Percentiles rank a stretch among this genome's conserved stretches.
These are phyloP conservation scores for Cadophora malorum DNA, from an alignment of 2,329 filamentous ascomycete genomes.

Conservation along the genomic window DNA sequence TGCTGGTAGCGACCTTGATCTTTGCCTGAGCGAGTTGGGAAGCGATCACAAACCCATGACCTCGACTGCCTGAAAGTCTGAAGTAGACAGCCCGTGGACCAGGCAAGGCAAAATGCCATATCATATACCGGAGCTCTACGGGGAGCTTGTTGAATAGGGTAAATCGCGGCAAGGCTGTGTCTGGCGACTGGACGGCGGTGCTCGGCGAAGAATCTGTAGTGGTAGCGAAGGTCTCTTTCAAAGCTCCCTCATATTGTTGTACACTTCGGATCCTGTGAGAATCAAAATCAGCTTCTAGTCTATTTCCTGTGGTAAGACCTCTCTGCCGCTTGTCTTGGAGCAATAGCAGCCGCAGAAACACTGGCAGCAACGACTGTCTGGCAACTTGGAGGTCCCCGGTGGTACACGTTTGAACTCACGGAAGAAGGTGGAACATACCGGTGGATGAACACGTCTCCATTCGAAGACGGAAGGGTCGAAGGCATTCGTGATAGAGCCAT, in stretches of 20 bases:
- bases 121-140: not conserved
- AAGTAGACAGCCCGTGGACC: not conserved
- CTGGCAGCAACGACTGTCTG: too few relatives aligned
- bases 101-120: constrained; percentile 1
- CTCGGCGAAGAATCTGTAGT: not conserved
- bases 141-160: not conserved
- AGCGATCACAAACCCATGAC: not conserved
- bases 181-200: not conserved
- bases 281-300: too few relatives aligned
- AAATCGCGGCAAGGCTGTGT: not conserved
- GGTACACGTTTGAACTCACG: too few relatives aligned
- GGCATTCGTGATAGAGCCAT: too few relatives aligned
- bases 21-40: not conserved
- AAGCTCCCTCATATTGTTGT: not conserved
- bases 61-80: not conserved
- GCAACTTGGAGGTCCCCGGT: too few relatives aligned
- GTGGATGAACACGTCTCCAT: too few relatives aligned
- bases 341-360: too few relatives aligned
- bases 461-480: too few relatives aligned
- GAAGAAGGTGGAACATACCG: too few relatives aligned
- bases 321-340: too few relatives aligned
- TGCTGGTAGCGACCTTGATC: not conserved
- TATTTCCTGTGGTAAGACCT: too few relatives aligned
- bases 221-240: not conserved
- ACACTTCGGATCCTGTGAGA: too few relatives aligned